Evolutionary conservation across 2,329 filamentous ascomycete species (phyloP).

Genomic region (Fusarium agapanthi): DNA sequence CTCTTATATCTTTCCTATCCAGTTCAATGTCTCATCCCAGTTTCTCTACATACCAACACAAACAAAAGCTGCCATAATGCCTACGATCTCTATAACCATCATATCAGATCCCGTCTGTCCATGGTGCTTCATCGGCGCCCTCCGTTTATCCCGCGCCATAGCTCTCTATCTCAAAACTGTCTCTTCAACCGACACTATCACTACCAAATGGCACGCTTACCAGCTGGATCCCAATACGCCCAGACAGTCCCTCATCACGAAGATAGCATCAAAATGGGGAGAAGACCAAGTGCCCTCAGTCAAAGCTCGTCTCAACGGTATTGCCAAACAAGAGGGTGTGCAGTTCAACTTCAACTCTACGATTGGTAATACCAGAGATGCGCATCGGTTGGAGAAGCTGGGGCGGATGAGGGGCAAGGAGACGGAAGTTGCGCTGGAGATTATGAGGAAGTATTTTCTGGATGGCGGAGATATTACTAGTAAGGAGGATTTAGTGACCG

Average conservation of each 20-base stretch:
- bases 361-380: slow-evolving; percentile 56
- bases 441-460: slow-evolving; percentile 75
- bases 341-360: slow-evolving; percentile 69
- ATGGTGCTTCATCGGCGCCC: slow-evolving; percentile 82
- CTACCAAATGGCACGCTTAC: slow-evolving; percentile 79
- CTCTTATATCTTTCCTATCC: background rate
- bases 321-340: slow-evolving; percentile 74
- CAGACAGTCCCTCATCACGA: slow-evolving; percentile 56
- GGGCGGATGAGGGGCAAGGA: slow-evolving; percentile 62
- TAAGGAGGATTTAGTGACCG: slow-evolving; percentile 59
- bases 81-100: slow-evolving; percentile 78
- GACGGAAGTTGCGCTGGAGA: slow-evolving; percentile 66
- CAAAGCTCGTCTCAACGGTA: slow-evolving; percentile 61
- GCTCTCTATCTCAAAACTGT: slow-evolving; percentile 68
- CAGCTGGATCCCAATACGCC: slow-evolving; percentile 76
- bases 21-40: background rate
- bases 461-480: slow-evolving; percentile 70
- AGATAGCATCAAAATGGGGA: slow-evolving; percentile 73
- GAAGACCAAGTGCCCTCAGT: slow-evolving; percentile 66
- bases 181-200: slow-evolving; percentile 74
- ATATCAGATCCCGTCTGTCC: slow-evolving; percentile 86
- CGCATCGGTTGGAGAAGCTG: slow-evolving; percentile 71
- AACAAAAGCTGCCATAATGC: slow-evolving; percentile 60
- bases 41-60: background rate
- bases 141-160: slow-evolving; percentile 78